These are phyloP conservation scores for Lyophyllum decastes DNA, from an alignment of 768 basidiomycete genomes.

Conservation along the genomic window DNA sequence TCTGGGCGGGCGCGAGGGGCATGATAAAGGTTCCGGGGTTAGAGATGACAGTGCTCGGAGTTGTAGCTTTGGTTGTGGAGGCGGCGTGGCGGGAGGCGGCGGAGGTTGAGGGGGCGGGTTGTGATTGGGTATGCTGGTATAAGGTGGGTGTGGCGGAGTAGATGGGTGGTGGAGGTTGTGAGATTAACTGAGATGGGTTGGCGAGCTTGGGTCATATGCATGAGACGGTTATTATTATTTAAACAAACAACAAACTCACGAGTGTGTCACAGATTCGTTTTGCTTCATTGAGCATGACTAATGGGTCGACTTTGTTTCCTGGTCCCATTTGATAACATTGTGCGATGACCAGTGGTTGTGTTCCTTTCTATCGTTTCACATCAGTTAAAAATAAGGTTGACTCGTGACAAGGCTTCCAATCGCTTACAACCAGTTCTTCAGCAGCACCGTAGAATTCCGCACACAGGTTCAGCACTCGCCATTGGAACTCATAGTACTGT, in stretches of 20 bases:
- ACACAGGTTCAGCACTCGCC: constrained; percentile 80
- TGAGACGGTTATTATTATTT: constrained; percentile 5
- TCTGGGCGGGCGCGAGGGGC: constrained; percentile 51
- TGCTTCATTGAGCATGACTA: constrained; percentile 73
- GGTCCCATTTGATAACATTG: constrained; percentile 82
- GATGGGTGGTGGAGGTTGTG: constrained; percentile 64
- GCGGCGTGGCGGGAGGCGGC: constrained; percentile 29
- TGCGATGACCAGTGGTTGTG: constrained; percentile 72
- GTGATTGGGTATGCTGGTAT: constrained; percentile 32
- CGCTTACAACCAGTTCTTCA: constrained; percentile 78
- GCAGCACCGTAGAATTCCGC: constrained; percentile 86
- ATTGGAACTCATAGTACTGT: constrained; percentile 85
- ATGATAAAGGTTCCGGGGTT: constrained; percentile 76
- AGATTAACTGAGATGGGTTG: constrained; percentile 70
- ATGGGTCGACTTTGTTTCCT: constrained; percentile 67
- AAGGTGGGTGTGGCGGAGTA: constrained; percentile 49
- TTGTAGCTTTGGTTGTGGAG: constrained; percentile 30
- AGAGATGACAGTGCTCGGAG: constrained; percentile 56
- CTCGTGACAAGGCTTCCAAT: constrained; percentile 8
- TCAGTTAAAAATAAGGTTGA: constrained; percentile 9
- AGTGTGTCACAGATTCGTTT: constrained; percentile 78
- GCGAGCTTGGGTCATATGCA: constrained; percentile 50
- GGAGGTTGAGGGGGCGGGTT: constrained; percentile 25
- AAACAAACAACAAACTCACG: constrained; percentile 40
- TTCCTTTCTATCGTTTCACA: constrained; percentile 43